Evolutionary conservation across 2,329 filamentous ascomycete species (phyloP).

Genomic region (Aspergillus pseudoviridinutans): DNA sequence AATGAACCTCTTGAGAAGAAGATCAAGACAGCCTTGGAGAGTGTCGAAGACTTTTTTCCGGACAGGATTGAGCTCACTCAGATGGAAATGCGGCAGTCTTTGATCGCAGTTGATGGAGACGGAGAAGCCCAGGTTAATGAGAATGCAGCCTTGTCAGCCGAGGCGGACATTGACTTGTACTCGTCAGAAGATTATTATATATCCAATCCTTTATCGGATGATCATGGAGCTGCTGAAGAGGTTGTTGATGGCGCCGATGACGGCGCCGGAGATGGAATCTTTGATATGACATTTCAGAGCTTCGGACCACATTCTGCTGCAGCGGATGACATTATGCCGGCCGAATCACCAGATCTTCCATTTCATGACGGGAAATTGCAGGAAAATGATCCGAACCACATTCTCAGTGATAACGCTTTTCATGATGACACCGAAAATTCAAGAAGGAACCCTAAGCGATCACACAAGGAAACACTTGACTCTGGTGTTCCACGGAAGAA

Average conservation of each 20-base stretch:
- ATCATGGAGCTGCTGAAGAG: slow-evolving; percentile 13
- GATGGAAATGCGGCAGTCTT: slow-evolving; percentile 14
- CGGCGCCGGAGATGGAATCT: slow-evolving; percentile 20
- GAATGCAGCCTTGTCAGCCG: slow-evolving; percentile 50
- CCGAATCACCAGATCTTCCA: background rate
- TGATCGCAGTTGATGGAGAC: slow-evolving; percentile 6
- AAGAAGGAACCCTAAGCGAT: background rate
- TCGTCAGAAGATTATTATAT: slow-evolving; percentile 41
- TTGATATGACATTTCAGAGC: slow-evolving; percentile 19
- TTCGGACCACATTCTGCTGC: slow-evolving; percentile 3
- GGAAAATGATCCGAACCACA: background rate
- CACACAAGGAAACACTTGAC: background rate
- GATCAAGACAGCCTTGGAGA: slow-evolving; percentile 75
- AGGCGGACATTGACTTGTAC: slow-evolving; percentile 39
- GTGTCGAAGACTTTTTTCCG: slow-evolving; percentile 82
- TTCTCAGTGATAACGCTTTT: background rate
- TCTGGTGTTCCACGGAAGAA: slow-evolving; percentile 8
- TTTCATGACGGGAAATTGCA: background rate
- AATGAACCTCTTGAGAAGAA: slow-evolving; percentile 50
- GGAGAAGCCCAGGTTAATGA: slow-evolving; percentile 61
- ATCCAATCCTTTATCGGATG: slow-evolving; percentile 20
- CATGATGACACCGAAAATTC: background rate
- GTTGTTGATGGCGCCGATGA: slow-evolving; percentile 6
- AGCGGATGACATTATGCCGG: background rate
- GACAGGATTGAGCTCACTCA: slow-evolving; percentile 49